Base-by-base conservation (phyloP, 2,329 filamentous ascomycete genomes). In the Aspergillus chevalieri region DNA sequence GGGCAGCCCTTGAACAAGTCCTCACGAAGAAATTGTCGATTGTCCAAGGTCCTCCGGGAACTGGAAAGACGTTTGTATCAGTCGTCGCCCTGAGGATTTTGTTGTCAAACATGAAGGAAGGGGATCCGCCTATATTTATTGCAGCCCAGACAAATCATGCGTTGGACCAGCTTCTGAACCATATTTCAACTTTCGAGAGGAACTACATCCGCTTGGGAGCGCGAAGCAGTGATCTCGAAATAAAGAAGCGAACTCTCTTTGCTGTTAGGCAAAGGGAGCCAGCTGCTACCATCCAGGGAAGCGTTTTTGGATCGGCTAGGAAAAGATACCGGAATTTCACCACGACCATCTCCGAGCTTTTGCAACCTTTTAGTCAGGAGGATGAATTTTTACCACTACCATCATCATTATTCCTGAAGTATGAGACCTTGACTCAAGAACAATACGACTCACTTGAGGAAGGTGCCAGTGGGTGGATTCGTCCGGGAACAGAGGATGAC, bases 121-220 rank as follows among this genome's bases (percentile, higher is more conserved):
- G 68, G 0, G 81, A 85, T 50, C 78, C 83, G 7, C 87, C 87
- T 0, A 83, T 96, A 26, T 77, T 95, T 17, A 76, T 95, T 3
- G 80, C 89, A 0, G 89, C 89, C 6, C 89, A 95, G 59, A 96
- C 90, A 0, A 96, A 96, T 51, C 89, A 95, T 66, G 90, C 90
- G 0, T 72, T 95, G 0, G 90, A 96, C 58, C 90, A 95, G 62
- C 74, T 96, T 0, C 73, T 95, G 0, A 70, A 73, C 1, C 81
- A 85, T 48, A 75, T 89, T 14, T 74, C 82, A 1, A 62, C 72
- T 5, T 86, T 85, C 56, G 83, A 86, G 57, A 66, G 71, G 0
- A 77, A 81, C 1, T 83, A 90, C 50, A 71, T 85, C 44, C 79
- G 85, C 7, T 69, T 88, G 8, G 89, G 89, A 39, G 83, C 84